Evolutionary conservation across 345 rosid species (phyloP), one percentile per base, ranked within the genome.

Genomic region (Clausena lansium): DNA sequence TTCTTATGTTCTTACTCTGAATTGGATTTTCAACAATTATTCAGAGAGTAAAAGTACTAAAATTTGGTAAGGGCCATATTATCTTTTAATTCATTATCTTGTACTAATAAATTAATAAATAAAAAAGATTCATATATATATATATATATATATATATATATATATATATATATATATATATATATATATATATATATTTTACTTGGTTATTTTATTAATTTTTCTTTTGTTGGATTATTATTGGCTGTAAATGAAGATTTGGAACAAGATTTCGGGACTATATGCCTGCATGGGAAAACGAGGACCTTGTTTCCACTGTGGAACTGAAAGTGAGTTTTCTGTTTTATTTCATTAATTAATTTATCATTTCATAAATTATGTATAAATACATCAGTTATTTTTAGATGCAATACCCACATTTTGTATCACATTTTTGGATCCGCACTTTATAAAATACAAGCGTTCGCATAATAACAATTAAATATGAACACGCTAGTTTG

Each of bases 221-320:
- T 41, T 9, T 1, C 15, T 25, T 2, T 5, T 24, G 4, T 45
- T 25, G 3, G 41, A 38, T 38, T 67, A 20, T 9, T 65, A 3
- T 11, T 45, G 15, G 50, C 50, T 45, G 17, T 13, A 3, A 11
- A 45, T 13, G 50, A 45, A 11, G 50, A 59, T 6, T 50, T 50
- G 73, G 38, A 70, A 2, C 24, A 70, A 70, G 38, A 50, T 32
- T 47, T n/a, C 55, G 27, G 33, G 71, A 39, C 14, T 4, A 19
- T 6, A n/a, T 73, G 39, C 64, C 59, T 35, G 2, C 47, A 76
- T 76, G 79, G 39, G 60, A 33, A 80, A 80, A 17, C 39, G 36
- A 55, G 83, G 83, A 32, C 83, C 83, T 55, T 80, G 83, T 64
- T 45, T 30, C 19, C 83, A 76, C 39, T 76, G 79, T 65, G 83